These are phyloP conservation scores for Hypoxylon crocopeplum DNA, from an alignment of 495 filamentous ascomycete species.

Conservation along the genomic window DNA sequence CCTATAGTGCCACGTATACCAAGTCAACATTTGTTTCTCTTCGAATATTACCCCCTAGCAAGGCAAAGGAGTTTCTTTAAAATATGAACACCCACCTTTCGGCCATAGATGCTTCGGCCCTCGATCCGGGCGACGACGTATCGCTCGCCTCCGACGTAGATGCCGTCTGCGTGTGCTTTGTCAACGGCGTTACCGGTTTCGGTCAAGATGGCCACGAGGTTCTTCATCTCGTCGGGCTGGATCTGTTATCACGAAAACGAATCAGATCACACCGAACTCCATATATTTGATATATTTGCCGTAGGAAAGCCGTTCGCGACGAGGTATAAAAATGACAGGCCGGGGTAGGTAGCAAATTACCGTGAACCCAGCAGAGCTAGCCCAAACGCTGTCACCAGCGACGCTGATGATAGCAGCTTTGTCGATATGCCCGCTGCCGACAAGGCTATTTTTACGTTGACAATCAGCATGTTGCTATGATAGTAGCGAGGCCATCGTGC, in stretches of 20 bases:
- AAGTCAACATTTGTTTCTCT: background rate
- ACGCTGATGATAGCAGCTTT: conserved; percentile 85
- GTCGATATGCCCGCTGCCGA: conserved; percentile 83
- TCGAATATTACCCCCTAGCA: background rate
- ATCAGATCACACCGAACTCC: background rate
- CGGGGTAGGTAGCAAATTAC: conserved; percentile 55
- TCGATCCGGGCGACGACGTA: conserved; percentile 77
- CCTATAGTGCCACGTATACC: conserved; percentile 56
- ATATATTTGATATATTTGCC: background rate
- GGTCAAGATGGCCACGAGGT: conserved; percentile 53
- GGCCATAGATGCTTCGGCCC: conserved; percentile 80
- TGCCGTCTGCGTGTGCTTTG: conserved; percentile 62
- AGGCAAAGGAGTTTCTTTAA: background rate
- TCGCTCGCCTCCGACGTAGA: conserved; percentile 72
- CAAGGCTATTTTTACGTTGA: conserved; percentile 63
- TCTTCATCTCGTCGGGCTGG: conserved; percentile 65
- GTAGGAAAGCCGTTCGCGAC: background rate
- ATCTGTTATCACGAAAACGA: conserved; percentile 50
- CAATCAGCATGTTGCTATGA: background rate
- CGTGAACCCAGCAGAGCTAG: conserved; percentile 69
- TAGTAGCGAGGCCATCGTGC: background rate
- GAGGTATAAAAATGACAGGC: background rate
- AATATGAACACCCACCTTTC: conserved; percentile 65
- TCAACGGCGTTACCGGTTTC: conserved; percentile 52
- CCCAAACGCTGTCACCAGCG: conserved; percentile 85